Base-by-base conservation (phyloP, 345 rosid species). In the Eutrema japonicum region DNA sequence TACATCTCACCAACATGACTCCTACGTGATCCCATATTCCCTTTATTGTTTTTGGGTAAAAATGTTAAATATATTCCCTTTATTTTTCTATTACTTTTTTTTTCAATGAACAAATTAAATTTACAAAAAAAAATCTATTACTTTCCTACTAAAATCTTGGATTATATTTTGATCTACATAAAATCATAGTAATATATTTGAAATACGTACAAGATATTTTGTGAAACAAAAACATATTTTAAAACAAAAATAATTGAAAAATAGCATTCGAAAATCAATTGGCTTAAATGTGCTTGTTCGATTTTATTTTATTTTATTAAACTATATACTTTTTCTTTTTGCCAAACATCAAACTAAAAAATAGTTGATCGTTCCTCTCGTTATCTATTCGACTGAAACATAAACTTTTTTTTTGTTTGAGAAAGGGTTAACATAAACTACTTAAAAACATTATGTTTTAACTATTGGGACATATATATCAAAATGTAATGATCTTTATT, bases 11-110 rank as follows among this genome's bases (percentile, higher is more conserved):
- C 36, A 61, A 53, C 79, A 61, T 55, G 64, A 61, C 57, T 75
- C 32, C 68, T 59, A 59, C 73, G 69, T 68, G 73, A 75, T 43
- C 73, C 63, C 62, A 45, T 73, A 26, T 54, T 36, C 13, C 29
- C n/a, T 41, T 22, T 42, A 43, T 7, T 18, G 22, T 18, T 18
- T 18, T 18, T 18, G 22, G 22, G 22, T 18, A 18, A 18, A 0
- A 18, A 18, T 18, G 22, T 18, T 18, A 18, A 18, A 18, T 18
- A 18, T 18, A 18, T 18, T 18, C 22, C 18, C 22, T 18, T 18
- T 18, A 18, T 18, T 18, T 18, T 18, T 18, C 0, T 18, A 18
- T 18, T 18, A 18, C 22, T 18, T 18, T 18, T 18, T n/a, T 8
- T 13, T 22, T 22, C 26, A 22, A 22, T 22, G 26, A 22, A 22